Evolutionary conservation across 345 rosid genomes (phyloP), one percentile per base, ranked within the genome.

Genomic region (Turritis glabra): DNA sequence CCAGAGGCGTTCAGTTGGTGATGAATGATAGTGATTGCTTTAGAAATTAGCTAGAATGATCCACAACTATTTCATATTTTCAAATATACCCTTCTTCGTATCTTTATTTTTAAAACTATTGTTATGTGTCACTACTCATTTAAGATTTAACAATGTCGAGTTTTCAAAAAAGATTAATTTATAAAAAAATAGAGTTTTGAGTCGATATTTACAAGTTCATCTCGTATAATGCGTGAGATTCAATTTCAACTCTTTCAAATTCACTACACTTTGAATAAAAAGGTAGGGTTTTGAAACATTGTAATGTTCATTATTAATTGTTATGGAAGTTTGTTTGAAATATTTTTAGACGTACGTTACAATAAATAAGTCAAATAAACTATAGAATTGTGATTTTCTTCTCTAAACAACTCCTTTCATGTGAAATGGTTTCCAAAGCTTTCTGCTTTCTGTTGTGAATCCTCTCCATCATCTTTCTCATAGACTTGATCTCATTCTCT

Each of bases 1-100:
- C 59, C 76, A 64, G 75, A 70, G 61, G 74, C 66, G 66, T 60
- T 44, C 50, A 26, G 71, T 77, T 69, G 80, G 65, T 48, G 69
- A 44, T 40, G 59, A 51, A 18, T 35, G 50, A 40, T 40, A 13
- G n/a, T 73, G 56, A 64, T 64, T 19, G 37, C 62, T 61, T 55
- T 17, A 8, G 60, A 44, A 53, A 61, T 27, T 38, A 40, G 58
- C 63, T 44, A 37, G 25, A 40, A 13, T 1, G 59, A 33, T 41
- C 30, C 23, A 23, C 6, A 69, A 29, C 25, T 23, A 3, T 4
- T 4, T 25, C 3, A n/a, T 17, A 32, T 37, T 72, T 61, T 60
- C 40, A 17, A 12, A 33, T 18, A 12, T 26, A 48, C 52, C 68
- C 60, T 32, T 56, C 4, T 5, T 9, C 43, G 15, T 21, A 23